phyloP scores from a whole-genome alignment of 2,329 filamentous ascomycete genomes.

The Claviceps purpurea region DNA sequence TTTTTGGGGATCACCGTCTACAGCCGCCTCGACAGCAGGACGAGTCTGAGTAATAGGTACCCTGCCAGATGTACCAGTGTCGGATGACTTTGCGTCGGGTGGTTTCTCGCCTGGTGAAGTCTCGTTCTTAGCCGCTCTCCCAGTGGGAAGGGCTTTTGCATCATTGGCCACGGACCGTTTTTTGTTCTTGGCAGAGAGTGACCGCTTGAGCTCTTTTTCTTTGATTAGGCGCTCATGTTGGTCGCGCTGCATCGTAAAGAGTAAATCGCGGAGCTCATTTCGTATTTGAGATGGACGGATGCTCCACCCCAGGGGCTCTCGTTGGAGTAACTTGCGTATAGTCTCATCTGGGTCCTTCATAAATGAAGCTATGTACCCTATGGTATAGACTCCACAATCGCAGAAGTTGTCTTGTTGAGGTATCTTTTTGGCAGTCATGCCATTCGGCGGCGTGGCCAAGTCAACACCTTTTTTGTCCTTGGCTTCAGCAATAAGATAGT shows the following conservation, averaged over 20 bases:
- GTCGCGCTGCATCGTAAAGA: slow-evolving; percentile 48
- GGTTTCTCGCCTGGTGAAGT: neutral
- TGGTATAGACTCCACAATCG: slow-evolving; percentile 79
- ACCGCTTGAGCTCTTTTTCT: slow-evolving; percentile 21
- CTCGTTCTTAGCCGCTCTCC: neutral
- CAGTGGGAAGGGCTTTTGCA: neutral
- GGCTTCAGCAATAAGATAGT: slow-evolving; percentile 66
- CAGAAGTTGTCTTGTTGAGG: slow-evolving; percentile 72
- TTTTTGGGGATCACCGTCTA: neutral
- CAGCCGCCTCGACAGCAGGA: too few relatives aligned
- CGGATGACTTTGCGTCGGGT: neutral
- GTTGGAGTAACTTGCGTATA: slow-evolving; percentile 49
- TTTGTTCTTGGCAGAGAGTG: slow-evolving; percentile 15
- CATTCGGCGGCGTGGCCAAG: slow-evolving; percentile 23
- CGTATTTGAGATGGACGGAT: slow-evolving; percentile 51
- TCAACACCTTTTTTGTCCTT: slow-evolving; percentile 40
- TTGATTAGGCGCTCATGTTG: slow-evolving; percentile 33
- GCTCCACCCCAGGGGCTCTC: slow-evolving; percentile 34
- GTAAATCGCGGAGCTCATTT: slow-evolving; percentile 47
- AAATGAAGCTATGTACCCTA: slow-evolving; percentile 77
- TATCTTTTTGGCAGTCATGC: slow-evolving; percentile 59
- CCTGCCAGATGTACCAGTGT: neutral
- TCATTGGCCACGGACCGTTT: slow-evolving; percentile 1
- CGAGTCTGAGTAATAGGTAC: neutral
- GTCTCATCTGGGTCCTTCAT: slow-evolving; percentile 61